Percentiles rank a stretch among this genome's conserved stretches.
phyloP scores from a whole-genome alignment of 129 eudicot species.

The Lactuca saligna region DNA sequence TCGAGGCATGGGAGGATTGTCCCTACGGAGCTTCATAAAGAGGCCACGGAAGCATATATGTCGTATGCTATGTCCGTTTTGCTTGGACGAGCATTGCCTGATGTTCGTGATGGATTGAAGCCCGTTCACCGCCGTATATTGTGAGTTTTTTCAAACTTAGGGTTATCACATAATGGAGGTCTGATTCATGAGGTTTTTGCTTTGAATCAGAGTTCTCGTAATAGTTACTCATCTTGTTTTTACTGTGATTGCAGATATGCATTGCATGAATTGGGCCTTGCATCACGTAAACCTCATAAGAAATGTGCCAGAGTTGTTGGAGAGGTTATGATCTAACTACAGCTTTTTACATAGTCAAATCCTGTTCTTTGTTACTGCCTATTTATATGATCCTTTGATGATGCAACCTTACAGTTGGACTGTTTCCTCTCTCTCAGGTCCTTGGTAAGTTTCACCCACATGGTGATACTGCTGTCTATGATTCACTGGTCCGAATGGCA shows the following conservation, averaged over 20 bases:
- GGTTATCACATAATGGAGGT: not conserved
- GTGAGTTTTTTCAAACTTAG: conserved; percentile 39
- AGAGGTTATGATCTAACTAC: conserved; percentile 52
- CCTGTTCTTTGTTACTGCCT: not conserved
- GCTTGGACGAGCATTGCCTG: conserved; percentile 90
- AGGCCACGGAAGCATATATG: conserved; percentile 95
- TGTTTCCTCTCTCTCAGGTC: conserved; percentile 46
- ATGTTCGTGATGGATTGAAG: conserved; percentile 94
- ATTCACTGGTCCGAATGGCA: conserved; percentile 94
- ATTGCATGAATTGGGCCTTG: conserved; percentile 94
- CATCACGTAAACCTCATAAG: conserved; percentile 85
- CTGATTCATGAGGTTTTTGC: conserved; percentile 1
- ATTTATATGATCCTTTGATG: not conserved
- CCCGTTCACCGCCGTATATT: conserved; percentile 90
- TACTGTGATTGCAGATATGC: conserved; percentile 60
- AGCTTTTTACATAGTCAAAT: not conserved
- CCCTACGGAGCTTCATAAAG: conserved; percentile 73
- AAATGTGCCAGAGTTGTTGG: conserved; percentile 99
- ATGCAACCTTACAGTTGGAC: conserved; percentile 8
- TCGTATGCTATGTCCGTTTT: conserved; percentile 94
- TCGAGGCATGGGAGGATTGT: conserved; percentile 49
- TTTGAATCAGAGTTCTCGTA: not conserved
- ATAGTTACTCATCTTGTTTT: not conserved
- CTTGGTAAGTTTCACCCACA: conserved; percentile 98
- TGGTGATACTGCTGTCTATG: conserved; percentile 92